These are phyloP conservation scores for Cylindrotheca closterium DNA, from an alignment of 108 stramenopile genomes.

Conservation along the genomic window DNA sequence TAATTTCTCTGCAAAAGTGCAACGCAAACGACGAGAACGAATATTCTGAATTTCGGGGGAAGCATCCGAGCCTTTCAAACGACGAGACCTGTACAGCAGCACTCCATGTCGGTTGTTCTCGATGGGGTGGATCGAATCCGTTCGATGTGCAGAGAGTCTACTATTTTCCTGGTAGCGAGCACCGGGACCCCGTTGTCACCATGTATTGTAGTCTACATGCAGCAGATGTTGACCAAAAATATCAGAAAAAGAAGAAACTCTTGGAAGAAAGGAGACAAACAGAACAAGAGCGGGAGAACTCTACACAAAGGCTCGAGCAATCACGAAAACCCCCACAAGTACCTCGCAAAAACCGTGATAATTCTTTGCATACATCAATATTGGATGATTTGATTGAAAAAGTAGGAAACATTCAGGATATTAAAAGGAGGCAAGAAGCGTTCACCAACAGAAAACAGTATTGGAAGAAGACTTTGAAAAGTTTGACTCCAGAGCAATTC, in stretches of 20 bases:
- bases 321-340: no score
- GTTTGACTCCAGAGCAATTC: neutral
- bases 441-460: neutral
- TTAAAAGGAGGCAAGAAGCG: neutral
- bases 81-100: slow-evolving; percentile 7
- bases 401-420: neutral
- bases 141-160: slow-evolving; percentile 2
- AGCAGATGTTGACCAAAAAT: slow-evolving; percentile 4
- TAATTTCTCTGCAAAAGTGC: slow-evolving; percentile 4
- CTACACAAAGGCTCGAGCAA: no score
- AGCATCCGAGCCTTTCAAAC: neutral
- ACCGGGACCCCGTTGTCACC: neutral
- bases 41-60: slow-evolving; percentile 1
- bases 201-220: slow-evolving; percentile 10
- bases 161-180: slow-evolving; percentile 10
- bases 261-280: no score
- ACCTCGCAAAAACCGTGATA: no score
- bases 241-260: neutral
- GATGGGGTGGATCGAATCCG: neutral
- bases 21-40: slow-evolving; percentile 9
- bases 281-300: no score
- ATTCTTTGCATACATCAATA: no score
- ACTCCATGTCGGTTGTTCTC: slow-evolving; percentile 14
- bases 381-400: neutral
- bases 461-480: neutral